These are phyloP conservation scores for Pichia kudriavzevii DNA, from an alignment of 1,139 yeast genomes.

Conservation along the genomic window DNA sequence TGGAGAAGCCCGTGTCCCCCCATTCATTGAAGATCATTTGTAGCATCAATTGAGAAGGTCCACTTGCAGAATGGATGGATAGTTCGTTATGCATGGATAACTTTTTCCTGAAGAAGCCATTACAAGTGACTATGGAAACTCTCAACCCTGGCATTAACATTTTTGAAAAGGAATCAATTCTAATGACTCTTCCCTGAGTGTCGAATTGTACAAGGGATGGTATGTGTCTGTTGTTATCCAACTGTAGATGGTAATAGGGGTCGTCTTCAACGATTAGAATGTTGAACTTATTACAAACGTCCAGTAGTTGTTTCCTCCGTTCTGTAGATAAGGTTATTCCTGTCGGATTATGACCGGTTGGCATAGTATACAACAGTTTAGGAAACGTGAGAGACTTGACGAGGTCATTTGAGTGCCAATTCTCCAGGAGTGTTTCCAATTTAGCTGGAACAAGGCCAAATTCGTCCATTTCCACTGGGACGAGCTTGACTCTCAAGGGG, in stretches of 20 bases:
- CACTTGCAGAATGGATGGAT: constrained; percentile 46
- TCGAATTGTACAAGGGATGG: constrained; percentile 69
- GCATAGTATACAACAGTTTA: constrained; percentile 44
- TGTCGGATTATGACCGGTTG: constrained; percentile 56
- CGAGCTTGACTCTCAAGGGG: constrained; percentile 41
- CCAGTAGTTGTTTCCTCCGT: constrained; percentile 39
- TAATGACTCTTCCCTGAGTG: constrained; percentile 72
- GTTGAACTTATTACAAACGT: constrained; percentile 44
- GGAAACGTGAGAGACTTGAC: constrained; percentile 28
- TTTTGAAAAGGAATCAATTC: constrained; percentile 88
- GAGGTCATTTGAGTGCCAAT: constrained; percentile 42
- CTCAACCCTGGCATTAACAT: constrained; percentile 87
- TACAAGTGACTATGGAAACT: constrained; percentile 74
- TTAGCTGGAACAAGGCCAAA: constrained; percentile 38
- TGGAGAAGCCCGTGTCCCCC: constrained; percentile 64
- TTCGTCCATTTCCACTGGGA: constrained; percentile 44
- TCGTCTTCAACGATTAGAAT: constrained; percentile 48
- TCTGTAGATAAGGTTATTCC: constrained; percentile 42
- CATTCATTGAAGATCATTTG: constrained; percentile 40
- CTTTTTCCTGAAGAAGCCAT: constrained; percentile 46
- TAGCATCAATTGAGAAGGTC: constrained; percentile 36
- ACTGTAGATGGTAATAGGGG: constrained; percentile 54
- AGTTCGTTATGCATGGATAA: constrained; percentile 43
- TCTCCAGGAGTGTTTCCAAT: constrained; percentile 45
- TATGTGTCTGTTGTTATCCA: constrained; percentile 34